phyloP scores from a whole-genome alignment of 106 monocot species.

The Alisma plantagoaquatica region DNA sequence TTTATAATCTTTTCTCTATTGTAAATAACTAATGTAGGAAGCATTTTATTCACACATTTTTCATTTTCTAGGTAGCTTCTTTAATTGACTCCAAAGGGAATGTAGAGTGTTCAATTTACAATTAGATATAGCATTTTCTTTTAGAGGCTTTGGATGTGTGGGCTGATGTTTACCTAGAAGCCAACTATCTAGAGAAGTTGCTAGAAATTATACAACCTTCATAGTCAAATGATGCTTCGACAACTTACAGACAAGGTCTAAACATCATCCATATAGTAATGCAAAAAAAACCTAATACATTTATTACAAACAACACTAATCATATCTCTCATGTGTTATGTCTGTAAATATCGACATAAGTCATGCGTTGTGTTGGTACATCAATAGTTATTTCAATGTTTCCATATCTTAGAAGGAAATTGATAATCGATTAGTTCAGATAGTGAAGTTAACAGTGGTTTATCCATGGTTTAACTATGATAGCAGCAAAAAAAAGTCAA shows the following conservation, averaged over 20 bases:
- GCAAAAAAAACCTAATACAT: constrained; percentile 90
- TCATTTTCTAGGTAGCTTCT: constrained; percentile 93
- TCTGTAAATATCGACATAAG: no score
- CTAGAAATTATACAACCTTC: constrained; percentile 74
- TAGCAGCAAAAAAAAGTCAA: no score
- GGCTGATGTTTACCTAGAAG: constrained; percentile 97
- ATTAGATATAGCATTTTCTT: constrained; percentile 77
- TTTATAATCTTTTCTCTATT: no score
- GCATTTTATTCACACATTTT: no score
- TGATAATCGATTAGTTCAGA: no score
- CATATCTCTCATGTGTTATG: constrained; percentile 84
- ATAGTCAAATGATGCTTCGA: constrained; percentile 93
- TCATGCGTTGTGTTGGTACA: no score
- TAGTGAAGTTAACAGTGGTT: no score
- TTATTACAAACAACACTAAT: constrained; percentile 91
- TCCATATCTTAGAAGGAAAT: no score
- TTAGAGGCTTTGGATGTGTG: constrained; percentile 93
- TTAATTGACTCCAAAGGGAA: constrained; percentile 96
- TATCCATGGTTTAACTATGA: no score
- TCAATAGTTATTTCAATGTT: no score
- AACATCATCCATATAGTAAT: constrained; percentile 98
- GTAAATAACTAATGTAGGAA: no score
- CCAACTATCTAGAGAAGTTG: constrained; percentile 95
- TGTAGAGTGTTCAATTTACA: constrained; percentile 89
- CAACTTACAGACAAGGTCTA: constrained; percentile 88